Base-by-base conservation (phyloP, 2,329 filamentous ascomycete genomes). In the Paraconiothyrium brasiliense region DNA sequence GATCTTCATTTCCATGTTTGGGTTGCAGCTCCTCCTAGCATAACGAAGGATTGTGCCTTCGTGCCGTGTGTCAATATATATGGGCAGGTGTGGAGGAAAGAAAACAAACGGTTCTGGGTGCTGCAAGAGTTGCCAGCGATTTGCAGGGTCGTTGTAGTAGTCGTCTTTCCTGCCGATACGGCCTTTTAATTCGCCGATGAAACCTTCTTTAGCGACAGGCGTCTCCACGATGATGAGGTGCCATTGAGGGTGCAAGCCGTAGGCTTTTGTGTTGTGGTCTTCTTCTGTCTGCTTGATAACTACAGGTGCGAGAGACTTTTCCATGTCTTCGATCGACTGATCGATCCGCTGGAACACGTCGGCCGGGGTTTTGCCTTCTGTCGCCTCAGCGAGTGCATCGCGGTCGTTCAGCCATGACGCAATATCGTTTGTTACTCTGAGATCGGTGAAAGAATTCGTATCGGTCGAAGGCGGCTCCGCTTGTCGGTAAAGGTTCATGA, bases 51-150 rank as follows among this genome's bases (percentile, higher is more conserved):
- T 83, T 4, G 92, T 97, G 24, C 94, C 95, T 81, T 97, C 93
- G 75, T 87, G 88, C 62, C 95, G 87, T 10, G 94, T 95, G 78
- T 97, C 95, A 72, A 99, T 95, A 80, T 94, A 97, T 13, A 99
- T 86, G 0, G 94, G 94, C 9, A 98, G 87, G 61, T 90, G 86
- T 0, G 93, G 92, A 72, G 96, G 94, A 78, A 98, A 84, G 76
- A 85, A 85, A 51, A 85, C 83, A 65, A 85, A 85, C 4, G 83
- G 83, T 67, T 84, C 83, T 1, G 83, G 83, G 65, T 85, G 83
- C 59, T 80, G 79, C 49, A 85, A 66, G 5, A 76, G 69, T 5
- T 78, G 71, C 83, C 83, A 85, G 60, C 83, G 78, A 57, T 84
- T 84, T 11, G 74, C 65, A 27, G 79, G 76, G 54, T 84, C 81